Percentiles rank a stretch among this genome's conserved stretches.
Conservation (phyloP, 768 basidiomycete species). For the Kwoniella pini region DNA sequence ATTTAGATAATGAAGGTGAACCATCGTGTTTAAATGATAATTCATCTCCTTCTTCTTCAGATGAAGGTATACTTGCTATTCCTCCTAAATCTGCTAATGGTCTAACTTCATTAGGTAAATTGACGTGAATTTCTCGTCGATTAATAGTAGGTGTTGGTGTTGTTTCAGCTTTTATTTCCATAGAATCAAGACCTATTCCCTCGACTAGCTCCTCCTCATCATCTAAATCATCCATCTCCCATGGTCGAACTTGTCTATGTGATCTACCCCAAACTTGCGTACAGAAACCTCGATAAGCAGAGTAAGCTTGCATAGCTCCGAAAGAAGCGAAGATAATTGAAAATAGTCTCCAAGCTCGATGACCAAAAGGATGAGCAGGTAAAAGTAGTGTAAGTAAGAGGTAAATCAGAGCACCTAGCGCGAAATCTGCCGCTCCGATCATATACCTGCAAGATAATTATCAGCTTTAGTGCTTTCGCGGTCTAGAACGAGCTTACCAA, state of each 20-base stretch:
- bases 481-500: slow-evolving; percentile 32
- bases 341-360: slow-evolving; percentile 37
- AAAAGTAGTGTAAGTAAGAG: slow-evolving; percentile 39
- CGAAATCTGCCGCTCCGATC: slow-evolving; percentile 38
- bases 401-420: slow-evolving; percentile 33
- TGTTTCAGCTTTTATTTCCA: slow-evolving; percentile 9
- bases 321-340: slow-evolving; percentile 41
- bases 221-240: slow-evolving; percentile 46
- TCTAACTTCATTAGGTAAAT: slow-evolving; percentile 21
- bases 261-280: slow-evolving; percentile 42
- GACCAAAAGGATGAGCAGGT: slow-evolving; percentile 24
- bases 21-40: not conserved
- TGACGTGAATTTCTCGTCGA: not conserved
- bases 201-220: slow-evolving; percentile 26
- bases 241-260: slow-evolving; percentile 41
- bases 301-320: slow-evolving; percentile 43
- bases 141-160: not conserved
- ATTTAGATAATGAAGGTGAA: slow-evolving; percentile 8
- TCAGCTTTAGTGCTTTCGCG: not conserved
- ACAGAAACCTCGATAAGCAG: slow-evolving; percentile 48
- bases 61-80: slow-evolving; percentile 9
- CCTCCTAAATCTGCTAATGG: slow-evolving; percentile 31
- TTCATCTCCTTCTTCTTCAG: slow-evolving; percentile 14
- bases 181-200: not conserved
- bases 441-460: slow-evolving; percentile 34